These are phyloP conservation scores for Kwoniella dendrophila DNA, from an alignment of 768 basidiomycete species.

Conservation along the genomic window DNA sequence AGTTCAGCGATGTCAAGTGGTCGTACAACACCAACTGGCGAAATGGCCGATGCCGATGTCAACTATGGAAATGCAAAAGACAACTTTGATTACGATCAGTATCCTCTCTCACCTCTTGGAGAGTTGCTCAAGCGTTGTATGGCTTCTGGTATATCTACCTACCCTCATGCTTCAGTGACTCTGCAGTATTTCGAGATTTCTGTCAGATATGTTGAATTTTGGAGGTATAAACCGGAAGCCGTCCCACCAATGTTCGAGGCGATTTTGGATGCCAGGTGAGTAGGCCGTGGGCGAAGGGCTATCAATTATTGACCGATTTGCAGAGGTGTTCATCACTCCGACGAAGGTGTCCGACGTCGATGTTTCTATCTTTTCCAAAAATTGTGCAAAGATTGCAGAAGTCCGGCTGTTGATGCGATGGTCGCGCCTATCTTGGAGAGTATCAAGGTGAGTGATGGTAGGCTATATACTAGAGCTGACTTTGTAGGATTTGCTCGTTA, in stretches of 20 bases:
- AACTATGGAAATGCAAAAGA: conserved; percentile 18
- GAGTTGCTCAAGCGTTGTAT: conserved; percentile 84
- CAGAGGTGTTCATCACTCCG: conserved; percentile 83
- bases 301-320: background rate
- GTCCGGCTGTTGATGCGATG: conserved; percentile 74
- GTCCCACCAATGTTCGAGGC: conserved; percentile 84
- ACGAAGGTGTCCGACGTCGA: conserved; percentile 70
- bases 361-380: conserved; percentile 89
- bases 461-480: conserved; percentile 12
- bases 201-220: conserved; percentile 93
- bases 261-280: conserved; percentile 80
- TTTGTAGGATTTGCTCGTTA: conserved; percentile 70
- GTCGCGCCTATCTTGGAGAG: conserved; percentile 67
- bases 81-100: conserved; percentile 57
- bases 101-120: conserved; percentile 84
- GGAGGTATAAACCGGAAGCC: conserved; percentile 86
- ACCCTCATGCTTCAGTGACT: conserved; percentile 79
- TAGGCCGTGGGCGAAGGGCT: conserved; percentile 19
- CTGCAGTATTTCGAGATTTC: conserved; percentile 92
- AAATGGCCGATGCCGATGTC: conserved; percentile 18
- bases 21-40: conserved; percentile 34
- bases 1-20: conserved; percentile 35
- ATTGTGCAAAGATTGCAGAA: conserved; percentile 80
- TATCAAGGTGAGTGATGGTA: conserved; percentile 53
- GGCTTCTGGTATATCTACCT: conserved; percentile 75